These are phyloP conservation scores for Hypoxylon lenormandii DNA, from an alignment of 495 filamentous ascomycete genomes.

Conservation along the genomic window DNA sequence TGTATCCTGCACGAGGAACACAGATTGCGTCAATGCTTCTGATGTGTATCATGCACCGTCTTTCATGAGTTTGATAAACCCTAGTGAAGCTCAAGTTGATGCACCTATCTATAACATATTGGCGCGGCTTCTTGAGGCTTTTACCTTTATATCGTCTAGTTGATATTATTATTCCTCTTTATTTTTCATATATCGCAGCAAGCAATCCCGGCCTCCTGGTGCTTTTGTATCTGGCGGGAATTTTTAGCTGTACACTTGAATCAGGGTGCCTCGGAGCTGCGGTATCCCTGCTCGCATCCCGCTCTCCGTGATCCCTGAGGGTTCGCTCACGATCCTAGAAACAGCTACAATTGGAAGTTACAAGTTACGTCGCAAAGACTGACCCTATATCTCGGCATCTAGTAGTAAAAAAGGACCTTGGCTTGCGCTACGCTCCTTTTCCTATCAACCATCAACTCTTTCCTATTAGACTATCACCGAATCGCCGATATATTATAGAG, in stretches of 20 bases:
- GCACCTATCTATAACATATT: slow-evolving; percentile 16
- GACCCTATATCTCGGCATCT: slow-evolving; percentile 19
- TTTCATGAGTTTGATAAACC: slow-evolving; percentile 9
- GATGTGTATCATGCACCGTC: slow-evolving; percentile 10
- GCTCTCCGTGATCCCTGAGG: slow-evolving; percentile 37
- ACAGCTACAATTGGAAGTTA: slow-evolving; percentile 9
- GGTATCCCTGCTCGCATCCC: slow-evolving; percentile 39
- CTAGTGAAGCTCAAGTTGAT: slow-evolving; percentile 13
- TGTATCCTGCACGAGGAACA: slow-evolving; percentile 35
- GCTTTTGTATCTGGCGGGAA: slow-evolving; percentile 7
- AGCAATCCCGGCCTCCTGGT: slow-evolving; percentile 5
- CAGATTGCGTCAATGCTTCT: slow-evolving; percentile 40
- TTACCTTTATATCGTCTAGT: slow-evolving; percentile 14
- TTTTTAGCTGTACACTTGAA: slow-evolving; percentile 40
- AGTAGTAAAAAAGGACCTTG: background rate
- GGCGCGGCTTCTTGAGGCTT: background rate
- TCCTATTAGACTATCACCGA: background rate
- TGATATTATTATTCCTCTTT: background rate
- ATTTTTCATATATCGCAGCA: slow-evolving; percentile 6
- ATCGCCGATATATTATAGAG: slow-evolving; percentile 15
- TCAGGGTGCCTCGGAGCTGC: slow-evolving; percentile 41
- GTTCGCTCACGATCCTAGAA: slow-evolving; percentile 39
- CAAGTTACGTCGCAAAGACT: slow-evolving; percentile 26
- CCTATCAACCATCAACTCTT: background rate
- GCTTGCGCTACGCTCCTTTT: slow-evolving; percentile 3